Evolutionary conservation across 768 basidiomycete genomes (phyloP).

Genomic region (Lactarius vividus): DNA sequence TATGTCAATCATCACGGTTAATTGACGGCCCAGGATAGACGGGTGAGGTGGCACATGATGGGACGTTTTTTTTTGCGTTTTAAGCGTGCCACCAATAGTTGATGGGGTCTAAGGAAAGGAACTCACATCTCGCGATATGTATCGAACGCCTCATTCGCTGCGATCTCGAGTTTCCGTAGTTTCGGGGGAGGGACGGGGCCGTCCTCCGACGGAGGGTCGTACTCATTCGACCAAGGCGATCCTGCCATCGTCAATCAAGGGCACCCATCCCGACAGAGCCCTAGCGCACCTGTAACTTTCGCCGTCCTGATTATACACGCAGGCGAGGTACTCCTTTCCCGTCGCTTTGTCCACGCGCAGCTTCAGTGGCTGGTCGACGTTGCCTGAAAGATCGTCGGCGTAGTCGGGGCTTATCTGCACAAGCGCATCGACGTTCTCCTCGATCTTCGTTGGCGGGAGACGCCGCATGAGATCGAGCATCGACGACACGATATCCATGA

Average conservation of each 20-base stretch:
- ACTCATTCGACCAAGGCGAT: constrained; percentile 99
- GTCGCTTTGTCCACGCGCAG: constrained; percentile 75
- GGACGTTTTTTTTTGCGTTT: background rate
- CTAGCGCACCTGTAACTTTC: constrained; percentile 73
- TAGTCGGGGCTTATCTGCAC: constrained; percentile 86
- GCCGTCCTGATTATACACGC: constrained; percentile 91
- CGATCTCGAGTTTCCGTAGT: constrained; percentile 86
- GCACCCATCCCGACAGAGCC: background rate
- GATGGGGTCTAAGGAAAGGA: background rate
- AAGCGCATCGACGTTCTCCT: constrained; percentile 82
- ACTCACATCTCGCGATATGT: constrained; percentile 92
- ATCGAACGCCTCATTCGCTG: constrained; percentile 95
- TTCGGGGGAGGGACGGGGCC: constrained; percentile 83
- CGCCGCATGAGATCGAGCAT: constrained; percentile 96
- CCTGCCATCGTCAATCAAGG: constrained; percentile 41
- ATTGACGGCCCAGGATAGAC: background rate
- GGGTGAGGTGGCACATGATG: background rate
- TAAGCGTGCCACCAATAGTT: background rate
- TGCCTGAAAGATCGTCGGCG: constrained; percentile 91
- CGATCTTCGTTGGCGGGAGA: constrained; percentile 86
- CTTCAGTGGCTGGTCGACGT: constrained; percentile 92
- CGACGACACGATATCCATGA: constrained; percentile 77
- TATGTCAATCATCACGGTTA: constrained; percentile 32
- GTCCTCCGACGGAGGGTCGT: constrained; percentile 85
- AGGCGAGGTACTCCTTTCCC: constrained; percentile 87